Evolutionary conservation across 2,329 filamentous ascomycete genomes (phyloP).

Genomic region (Talaromyces rugulosus): DNA sequence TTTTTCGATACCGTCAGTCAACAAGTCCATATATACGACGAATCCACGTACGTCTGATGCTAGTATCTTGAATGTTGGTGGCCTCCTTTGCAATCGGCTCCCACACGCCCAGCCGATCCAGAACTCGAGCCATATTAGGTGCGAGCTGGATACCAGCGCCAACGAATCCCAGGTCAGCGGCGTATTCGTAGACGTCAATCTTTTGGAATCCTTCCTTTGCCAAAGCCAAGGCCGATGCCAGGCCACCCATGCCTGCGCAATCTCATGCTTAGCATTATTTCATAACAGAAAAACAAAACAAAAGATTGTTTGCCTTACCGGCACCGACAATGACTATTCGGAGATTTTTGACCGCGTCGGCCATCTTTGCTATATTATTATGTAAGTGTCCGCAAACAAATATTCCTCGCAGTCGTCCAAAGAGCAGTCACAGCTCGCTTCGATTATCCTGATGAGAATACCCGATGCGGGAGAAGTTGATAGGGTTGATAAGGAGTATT

Average conservation of each 20-base stretch:
- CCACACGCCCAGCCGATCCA: constrained; percentile 72
- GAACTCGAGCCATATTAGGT: constrained; percentile 74
- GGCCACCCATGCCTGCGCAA: constrained; percentile 68
- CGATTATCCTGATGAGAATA: neutral
- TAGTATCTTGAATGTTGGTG: constrained; percentile 66
- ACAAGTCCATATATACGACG: neutral
- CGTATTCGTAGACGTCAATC: constrained; percentile 70
- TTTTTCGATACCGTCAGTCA: neutral
- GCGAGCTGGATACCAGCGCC: constrained; percentile 82
- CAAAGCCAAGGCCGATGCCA: constrained; percentile 67
- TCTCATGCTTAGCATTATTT: neutral
- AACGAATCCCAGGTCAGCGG: constrained; percentile 71
- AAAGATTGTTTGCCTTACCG: constrained; percentile 30
- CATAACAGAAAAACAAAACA: neutral
- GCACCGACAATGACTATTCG: constrained; percentile 48
- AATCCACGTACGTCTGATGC: constrained; percentile 57
- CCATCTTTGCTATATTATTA: constrained; percentile 17
- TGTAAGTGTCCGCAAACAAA: neutral
- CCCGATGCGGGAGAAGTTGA: neutral
- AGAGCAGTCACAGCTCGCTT: neutral
- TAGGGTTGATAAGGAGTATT: too few species aligned
- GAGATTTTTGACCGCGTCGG: constrained; percentile 27
- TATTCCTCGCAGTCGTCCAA: neutral
- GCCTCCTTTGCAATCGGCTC: constrained; percentile 65
- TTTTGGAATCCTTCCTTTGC: constrained; percentile 71